Percentiles rank a stretch among this genome's conserved stretches.
phyloP scores from a whole-genome alignment of 176 grass and related monocot species.

The Phoenix dactylifera region DNA sequence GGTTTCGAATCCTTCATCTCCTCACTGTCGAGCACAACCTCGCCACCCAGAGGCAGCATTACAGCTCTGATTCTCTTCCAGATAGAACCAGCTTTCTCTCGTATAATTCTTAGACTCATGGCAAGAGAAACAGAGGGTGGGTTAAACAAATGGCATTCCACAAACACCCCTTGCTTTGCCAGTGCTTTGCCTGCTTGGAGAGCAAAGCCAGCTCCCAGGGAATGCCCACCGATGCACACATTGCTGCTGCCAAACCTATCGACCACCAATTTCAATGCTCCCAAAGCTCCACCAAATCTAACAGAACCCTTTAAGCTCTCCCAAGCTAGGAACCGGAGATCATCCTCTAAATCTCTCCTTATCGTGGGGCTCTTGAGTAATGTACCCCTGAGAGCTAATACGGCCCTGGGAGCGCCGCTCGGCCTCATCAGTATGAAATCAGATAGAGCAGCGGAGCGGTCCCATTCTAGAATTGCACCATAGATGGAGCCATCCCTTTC shows the following conservation, averaged over 20 bases:
- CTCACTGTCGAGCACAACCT: neutral
- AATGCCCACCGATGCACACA: slow-evolving; percentile 68
- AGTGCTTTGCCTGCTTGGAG: slow-evolving; percentile 63
- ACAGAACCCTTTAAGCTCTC: slow-evolving; percentile 74
- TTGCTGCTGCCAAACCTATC: slow-evolving; percentile 41
- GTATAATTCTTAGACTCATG: slow-evolving; percentile 40
- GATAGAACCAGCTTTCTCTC: slow-evolving; percentile 33
- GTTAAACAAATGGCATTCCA: slow-evolving; percentile 81
- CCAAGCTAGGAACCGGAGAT: slow-evolving; percentile 49
- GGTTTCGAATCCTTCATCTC: neutral
- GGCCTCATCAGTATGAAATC: slow-evolving; percentile 59
- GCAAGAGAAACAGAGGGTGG: slow-evolving; percentile 71
- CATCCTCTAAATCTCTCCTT: slow-evolving; percentile 69
- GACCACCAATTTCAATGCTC: slow-evolving; percentile 38
- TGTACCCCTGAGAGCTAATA: slow-evolving; percentile 58
- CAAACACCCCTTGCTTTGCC: slow-evolving; percentile 52
- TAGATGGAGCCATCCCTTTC: slow-evolving; percentile 73
- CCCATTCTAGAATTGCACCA: slow-evolving; percentile 66
- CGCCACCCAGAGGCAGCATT: slow-evolving; percentile 8
- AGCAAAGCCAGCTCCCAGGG: slow-evolving; percentile 60
- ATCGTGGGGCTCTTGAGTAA: slow-evolving; percentile 50
- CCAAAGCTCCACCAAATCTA: slow-evolving; percentile 52
- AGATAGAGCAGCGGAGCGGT: slow-evolving; percentile 41
- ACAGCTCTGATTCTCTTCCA: slow-evolving; percentile 28
- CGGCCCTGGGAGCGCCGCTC: slow-evolving; percentile 56